Evolutionary conservation across 768 basidiomycete genomes (phyloP).

Genomic region (Lyophyllum semitale): DNA sequence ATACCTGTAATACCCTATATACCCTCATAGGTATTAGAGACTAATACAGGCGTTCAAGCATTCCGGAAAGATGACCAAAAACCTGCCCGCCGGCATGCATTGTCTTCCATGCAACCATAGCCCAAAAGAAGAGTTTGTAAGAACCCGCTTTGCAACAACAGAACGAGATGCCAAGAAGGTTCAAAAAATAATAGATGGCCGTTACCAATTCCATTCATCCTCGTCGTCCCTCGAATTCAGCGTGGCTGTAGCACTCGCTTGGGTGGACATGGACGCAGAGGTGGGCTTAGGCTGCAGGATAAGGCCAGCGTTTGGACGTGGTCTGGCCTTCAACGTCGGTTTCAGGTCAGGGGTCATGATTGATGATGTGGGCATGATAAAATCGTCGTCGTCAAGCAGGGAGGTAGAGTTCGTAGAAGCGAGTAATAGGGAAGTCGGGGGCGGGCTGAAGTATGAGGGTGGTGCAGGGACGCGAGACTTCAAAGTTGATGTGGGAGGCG

Average conservation of each 20-base stretch:
- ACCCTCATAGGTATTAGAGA: no score
- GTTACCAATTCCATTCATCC: constrained; percentile 66
- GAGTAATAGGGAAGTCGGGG: constrained; percentile 18
- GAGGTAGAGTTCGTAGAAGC: constrained; percentile 22
- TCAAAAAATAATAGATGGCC: neutral
- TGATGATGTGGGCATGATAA: constrained; percentile 21
- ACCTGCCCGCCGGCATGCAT: no score
- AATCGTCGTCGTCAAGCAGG: constrained; percentile 43
- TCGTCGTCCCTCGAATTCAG: constrained; percentile 38
- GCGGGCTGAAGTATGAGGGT: constrained; percentile 17
- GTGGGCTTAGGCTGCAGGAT: neutral
- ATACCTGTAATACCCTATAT: no score
- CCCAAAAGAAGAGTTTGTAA: no score
- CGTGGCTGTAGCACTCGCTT: constrained; percentile 1
- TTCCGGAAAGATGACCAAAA: no score
- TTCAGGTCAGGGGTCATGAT: constrained; percentile 34
- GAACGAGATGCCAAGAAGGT: no score
- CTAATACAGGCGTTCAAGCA: no score
- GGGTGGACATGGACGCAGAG: neutral
- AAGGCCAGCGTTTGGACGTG: neutral
- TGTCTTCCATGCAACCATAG: no score
- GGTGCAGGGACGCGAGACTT: constrained; percentile 23
- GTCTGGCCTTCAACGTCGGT: neutral
- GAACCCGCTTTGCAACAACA: no score
- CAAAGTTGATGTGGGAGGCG: constrained; percentile 29